A percentile compares a stretch with the other conserved stretches of the same genome.
Evolutionary conservation across 495 filamentous ascomycete species (phyloP).

Genomic region (Tuber melanosporum): DNA sequence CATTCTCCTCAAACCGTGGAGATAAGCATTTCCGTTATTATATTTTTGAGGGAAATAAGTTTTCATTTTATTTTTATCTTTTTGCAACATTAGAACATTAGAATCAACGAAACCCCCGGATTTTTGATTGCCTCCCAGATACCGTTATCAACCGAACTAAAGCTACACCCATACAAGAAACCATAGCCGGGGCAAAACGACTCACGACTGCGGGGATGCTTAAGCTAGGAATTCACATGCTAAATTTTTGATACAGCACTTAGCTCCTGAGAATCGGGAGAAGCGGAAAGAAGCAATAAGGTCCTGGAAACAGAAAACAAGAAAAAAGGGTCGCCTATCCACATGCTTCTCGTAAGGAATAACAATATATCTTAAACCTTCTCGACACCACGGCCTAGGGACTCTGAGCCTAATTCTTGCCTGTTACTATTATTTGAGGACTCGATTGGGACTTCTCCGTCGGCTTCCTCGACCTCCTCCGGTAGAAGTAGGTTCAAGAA

Average conservation of each 20-base stretch:
- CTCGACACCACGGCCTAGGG: background rate
- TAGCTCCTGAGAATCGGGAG: background rate
- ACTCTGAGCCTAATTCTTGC: background rate
- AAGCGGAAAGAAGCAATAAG: background rate
- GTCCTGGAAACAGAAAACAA: background rate
- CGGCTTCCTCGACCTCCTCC: conserved; percentile 58
- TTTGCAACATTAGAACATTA: background rate
- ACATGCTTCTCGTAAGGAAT: background rate
- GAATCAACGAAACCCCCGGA: background rate
- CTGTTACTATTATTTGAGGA: background rate
- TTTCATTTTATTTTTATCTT: background rate
- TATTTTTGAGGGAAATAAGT: background rate
- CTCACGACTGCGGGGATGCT: background rate
- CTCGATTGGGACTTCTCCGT: conserved; percentile 3
- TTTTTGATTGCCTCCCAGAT: background rate
- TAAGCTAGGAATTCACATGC: background rate
- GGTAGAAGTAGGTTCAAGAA: conserved; percentile 66
- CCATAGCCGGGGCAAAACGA: conserved; percentile 12
- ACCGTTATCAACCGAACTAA: background rate
- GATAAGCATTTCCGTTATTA: background rate
- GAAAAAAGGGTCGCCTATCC: background rate
- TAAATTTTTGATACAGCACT: background rate
- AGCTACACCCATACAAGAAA: conserved; percentile 21
- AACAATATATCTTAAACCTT: background rate
- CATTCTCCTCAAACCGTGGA: background rate